Evolutionary conservation across 2,329 filamentous ascomycete species (phyloP), one percentile per base, ranked within the genome.

Genomic region (Xylaria multiplex): DNA sequence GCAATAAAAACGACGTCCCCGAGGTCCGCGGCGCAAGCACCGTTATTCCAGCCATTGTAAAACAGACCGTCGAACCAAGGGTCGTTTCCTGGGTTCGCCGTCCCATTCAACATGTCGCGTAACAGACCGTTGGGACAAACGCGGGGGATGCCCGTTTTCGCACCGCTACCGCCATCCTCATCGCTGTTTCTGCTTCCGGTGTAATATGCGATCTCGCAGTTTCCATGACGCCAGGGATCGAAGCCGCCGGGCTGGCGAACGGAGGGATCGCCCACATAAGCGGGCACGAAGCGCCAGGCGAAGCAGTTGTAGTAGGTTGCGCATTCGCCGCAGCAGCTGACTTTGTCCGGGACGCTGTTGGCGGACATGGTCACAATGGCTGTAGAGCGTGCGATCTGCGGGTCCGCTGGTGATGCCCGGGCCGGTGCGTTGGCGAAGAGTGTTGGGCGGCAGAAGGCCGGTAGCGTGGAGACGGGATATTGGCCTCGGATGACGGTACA

Each of bases 11-110:
- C 45, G 9, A 66, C 68, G n/a, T 61, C 35, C 11, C 65, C 65
- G 3, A 73, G 68, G 45, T 65, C 65, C 9, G 71, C 72, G 9
- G 71, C 72, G 57, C 75, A 77, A 30, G 72, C 69, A 7, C 75
- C 75, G 56, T 74, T 64, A 55, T 77, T 77, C 75, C 75, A 77
- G n/a, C 75, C 74, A 30, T 76, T 71, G 58, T 73, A 76, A 64
- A 73, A 77, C 37, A 76, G 60, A 6, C 72, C 64, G 16, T 65
- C 69, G 65, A 72, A 48, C 71, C 71, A 52, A 40, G 35, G n/a
- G 52, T 64, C 50, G 5, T 40, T 37, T 40, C 50, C 32, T 30
- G 16, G 59, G 32, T 72, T 70, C 42, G 53, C 62, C 32, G 70
- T 69, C 7, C 70, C 58, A 45, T 67, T 66, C 5, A 74, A 32